Conservation (phyloP, 192 early-diverging fungal genomes). For the Podila verticillata region DNA sequence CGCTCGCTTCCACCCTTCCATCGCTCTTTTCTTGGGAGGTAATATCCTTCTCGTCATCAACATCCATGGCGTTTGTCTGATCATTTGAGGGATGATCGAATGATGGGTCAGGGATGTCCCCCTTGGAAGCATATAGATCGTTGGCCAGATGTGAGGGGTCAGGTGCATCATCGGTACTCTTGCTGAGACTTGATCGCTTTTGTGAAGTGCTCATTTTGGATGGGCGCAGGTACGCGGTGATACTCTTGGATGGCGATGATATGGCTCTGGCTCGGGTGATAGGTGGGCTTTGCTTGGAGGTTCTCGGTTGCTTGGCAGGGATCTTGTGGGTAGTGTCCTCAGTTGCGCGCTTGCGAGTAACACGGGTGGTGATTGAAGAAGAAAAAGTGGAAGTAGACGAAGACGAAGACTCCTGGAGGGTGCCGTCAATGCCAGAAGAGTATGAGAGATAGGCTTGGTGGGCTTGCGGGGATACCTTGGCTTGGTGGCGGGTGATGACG, state of each 20-base stretch:
- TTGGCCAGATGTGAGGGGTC: not conserved
- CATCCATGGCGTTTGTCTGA: not conserved
- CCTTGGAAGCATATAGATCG: too few relatives aligned
- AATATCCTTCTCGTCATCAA: slow-evolving; percentile 1
- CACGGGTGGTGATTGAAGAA: not conserved
- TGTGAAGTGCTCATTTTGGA: slow-evolving; percentile 49
- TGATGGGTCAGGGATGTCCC: not conserved
- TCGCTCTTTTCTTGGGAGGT: not conserved
- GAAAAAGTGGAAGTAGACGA: not conserved
- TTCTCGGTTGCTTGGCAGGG: slow-evolving; percentile 21
- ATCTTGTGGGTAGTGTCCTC: slow-evolving; percentile 2
- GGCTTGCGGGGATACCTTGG: slow-evolving; percentile 23
- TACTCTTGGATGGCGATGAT: slow-evolving; percentile 9
- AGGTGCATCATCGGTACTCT: slow-evolving; percentile 2
- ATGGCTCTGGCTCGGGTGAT: slow-evolving; percentile 11
- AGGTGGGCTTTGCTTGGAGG: too few relatives aligned
- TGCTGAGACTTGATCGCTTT: slow-evolving; percentile 30
- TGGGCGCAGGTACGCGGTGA: slow-evolving; percentile 31
- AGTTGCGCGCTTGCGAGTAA: slow-evolving; percentile 22
- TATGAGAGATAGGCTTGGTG: slow-evolving; percentile 34
- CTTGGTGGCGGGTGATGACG: slow-evolving; percentile 41
- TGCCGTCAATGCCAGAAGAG: slow-evolving; percentile 42
- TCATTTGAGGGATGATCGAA: not conserved
- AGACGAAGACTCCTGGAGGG: slow-evolving; percentile 4
- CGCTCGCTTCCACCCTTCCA: not conserved